Evolutionary conservation across 1,284 basidiomycete species (phyloP).

Genomic region (Moesziomyces globuligerus): DNA sequence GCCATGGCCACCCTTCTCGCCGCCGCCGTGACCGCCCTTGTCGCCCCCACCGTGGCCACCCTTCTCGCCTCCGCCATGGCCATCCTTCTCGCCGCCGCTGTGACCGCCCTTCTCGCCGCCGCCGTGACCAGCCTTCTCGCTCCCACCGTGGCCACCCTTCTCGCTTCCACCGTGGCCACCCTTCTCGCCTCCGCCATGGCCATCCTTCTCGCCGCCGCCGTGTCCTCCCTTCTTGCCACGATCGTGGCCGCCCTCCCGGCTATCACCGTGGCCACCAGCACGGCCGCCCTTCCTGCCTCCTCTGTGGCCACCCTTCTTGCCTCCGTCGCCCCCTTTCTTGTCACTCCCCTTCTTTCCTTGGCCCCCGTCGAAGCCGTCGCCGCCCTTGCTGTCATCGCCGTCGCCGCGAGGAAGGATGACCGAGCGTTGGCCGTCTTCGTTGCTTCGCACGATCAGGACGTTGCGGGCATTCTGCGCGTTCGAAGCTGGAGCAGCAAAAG

Average conservation of each 20-base stretch:
- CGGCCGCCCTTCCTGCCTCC: background rate
- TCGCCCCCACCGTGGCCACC: background rate
- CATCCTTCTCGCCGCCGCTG: background rate
- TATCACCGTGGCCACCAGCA: background rate
- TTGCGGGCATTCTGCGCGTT: conserved; percentile 4
- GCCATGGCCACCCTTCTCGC: conserved; percentile 5
- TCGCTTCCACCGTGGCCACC: conserved; percentile 7
- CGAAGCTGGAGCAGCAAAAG: conserved; percentile 26
- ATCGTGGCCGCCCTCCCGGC: background rate
- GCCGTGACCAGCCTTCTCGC: conserved; percentile 3
- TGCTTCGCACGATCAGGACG: conserved; percentile 14
- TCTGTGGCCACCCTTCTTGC: conserved; percentile 8
- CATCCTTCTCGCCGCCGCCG: background rate
- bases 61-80: background rate
- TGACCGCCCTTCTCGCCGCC: conserved; percentile 4
- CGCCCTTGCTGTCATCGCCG: conserved; percentile 2
- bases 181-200: background rate
- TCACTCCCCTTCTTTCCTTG: conserved; percentile 6
- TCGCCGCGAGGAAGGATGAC: conserved; percentile 18
- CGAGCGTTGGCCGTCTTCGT: background rate
- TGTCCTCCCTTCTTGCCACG: background rate
- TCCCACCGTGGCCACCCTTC: conserved; percentile 1
- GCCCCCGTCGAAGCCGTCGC: no score
- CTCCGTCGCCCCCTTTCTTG: conserved; percentile 12
- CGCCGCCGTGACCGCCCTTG: background rate